phyloP scores from a whole-genome alignment of 495 filamentous ascomycete species.

The Letharia columbiana region DNA sequence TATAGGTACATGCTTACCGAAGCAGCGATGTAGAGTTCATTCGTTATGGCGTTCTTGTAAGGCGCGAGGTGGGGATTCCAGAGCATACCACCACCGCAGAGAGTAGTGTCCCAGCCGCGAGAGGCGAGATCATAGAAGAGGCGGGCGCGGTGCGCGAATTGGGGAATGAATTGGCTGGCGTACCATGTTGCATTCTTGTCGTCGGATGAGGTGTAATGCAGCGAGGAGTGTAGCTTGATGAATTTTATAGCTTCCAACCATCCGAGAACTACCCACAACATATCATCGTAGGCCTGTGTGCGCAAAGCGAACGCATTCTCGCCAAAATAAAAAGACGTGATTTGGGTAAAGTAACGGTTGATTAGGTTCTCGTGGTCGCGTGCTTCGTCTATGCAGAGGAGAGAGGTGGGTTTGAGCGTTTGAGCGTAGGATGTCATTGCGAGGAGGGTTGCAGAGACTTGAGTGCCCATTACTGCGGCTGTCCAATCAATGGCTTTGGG shows the following conservation, averaged over 20 bases:
- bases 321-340: slow-evolving; percentile 72
- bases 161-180: slow-evolving; percentile 62
- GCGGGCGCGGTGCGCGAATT: slow-evolving; percentile 79
- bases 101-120: slow-evolving; percentile 68
- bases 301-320: slow-evolving; percentile 71
- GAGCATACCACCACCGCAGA: slow-evolving; percentile 86
- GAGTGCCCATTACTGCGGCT: slow-evolving; percentile 73
- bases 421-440: slow-evolving; percentile 45
- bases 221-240: slow-evolving; percentile 57
- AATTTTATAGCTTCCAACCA: slow-evolving; percentile 84
- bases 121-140: slow-evolving; percentile 81
- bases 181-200: slow-evolving; percentile 49
- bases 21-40: slow-evolving; percentile 79
- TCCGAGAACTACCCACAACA: slow-evolving; percentile 90
- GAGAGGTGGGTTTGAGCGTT: slow-evolving; percentile 28
- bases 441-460: slow-evolving; percentile 60
- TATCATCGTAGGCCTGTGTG: slow-evolving; percentile 85
- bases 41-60: slow-evolving; percentile 98
- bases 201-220: slow-evolving; percentile 37
- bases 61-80: slow-evolving; percentile 78
- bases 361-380: slow-evolving; percentile 60
- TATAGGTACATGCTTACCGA: slow-evolving; percentile 86
- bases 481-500: slow-evolving; percentile 91
- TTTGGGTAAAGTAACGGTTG: slow-evolving; percentile 72
- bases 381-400: slow-evolving; percentile 29